A percentile compares a stretch with the other conserved stretches of the same genome.
Conservation (phyloP, 169 alveolate species). For the Cytauxzoon felis region DNA sequence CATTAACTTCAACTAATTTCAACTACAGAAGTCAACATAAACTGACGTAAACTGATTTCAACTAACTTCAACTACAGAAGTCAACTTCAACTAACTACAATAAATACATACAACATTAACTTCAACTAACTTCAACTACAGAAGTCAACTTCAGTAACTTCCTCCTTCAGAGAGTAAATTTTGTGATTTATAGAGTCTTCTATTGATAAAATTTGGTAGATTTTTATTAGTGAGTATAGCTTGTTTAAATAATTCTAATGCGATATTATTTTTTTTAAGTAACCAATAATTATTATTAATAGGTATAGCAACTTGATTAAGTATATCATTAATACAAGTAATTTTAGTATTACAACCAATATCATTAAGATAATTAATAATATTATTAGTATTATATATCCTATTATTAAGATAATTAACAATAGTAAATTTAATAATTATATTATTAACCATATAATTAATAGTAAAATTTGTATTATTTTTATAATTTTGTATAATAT, state of each 20-base stretch:
- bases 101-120: too few relatives aligned
- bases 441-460: constrained; percentile 35
- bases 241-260: constrained; percentile 11
- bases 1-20: too few relatives aligned
- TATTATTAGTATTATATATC: constrained; percentile 29
- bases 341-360: constrained; percentile 24
- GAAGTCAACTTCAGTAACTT: too few relatives aligned
- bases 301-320: constrained; percentile 51
- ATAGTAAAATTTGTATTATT: constrained; percentile 14
- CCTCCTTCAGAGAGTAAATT: not conserved
- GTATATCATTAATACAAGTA: constrained; percentile 21
- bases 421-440: constrained; percentile 29
- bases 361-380: constrained; percentile 21
- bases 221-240: not conserved
- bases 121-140: too few relatives aligned
- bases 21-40: too few relatives aligned
- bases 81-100: too few relatives aligned
- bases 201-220: constrained; percentile 2
- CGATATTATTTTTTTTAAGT: constrained; percentile 17
- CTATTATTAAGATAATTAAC: constrained; percentile 15
- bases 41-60: too few relatives aligned
- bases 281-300: constrained; percentile 24
- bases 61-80: too few relatives aligned
- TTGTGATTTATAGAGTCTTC: not conserved
- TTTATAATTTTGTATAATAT: constrained; percentile 20